Conservation (phyloP, 257 asterid genomes). For the Buddleja alternifolia region DNA sequence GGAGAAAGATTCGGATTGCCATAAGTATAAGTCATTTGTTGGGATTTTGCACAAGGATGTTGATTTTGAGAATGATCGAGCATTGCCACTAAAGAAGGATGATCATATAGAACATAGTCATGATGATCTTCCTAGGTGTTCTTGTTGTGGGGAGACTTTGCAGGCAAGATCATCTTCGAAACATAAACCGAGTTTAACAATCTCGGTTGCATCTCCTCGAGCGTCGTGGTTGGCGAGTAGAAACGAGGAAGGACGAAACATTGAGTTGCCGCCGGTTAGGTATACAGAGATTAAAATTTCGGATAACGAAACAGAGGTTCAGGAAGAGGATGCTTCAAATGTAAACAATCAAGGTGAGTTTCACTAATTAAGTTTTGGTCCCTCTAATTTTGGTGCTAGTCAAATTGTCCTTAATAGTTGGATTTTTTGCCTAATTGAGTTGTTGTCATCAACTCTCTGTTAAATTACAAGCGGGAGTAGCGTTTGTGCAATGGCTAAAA, state of each 20-base stretch:
- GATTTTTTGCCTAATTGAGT: too few relatives aligned
- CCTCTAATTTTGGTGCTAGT: too few relatives aligned
- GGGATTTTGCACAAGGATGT: slow-evolving; percentile 70
- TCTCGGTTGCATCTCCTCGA: slow-evolving; percentile 70
- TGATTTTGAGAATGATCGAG: slow-evolving; percentile 48
- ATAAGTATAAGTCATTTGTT: slow-evolving; percentile 57
- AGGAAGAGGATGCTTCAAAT: slow-evolving; percentile 48
- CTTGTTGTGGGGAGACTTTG: slow-evolving; percentile 83
- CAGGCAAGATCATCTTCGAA: slow-evolving; percentile 47
- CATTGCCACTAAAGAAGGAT: slow-evolving; percentile 44
- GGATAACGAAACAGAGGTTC: slow-evolving; percentile 52
- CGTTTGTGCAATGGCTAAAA: too few relatives aligned
- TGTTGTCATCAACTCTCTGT: too few relatives aligned
- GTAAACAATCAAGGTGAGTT: slow-evolving; percentile 53
- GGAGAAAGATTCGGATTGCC: slow-evolving; percentile 51
- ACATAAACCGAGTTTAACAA: slow-evolving; percentile 49
- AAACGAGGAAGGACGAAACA: slow-evolving; percentile 45
- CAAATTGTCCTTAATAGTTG: too few relatives aligned
- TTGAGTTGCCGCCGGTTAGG: slow-evolving; percentile 54
- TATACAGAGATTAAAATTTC: slow-evolving; percentile 64
- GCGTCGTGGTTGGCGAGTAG: slow-evolving; percentile 43
- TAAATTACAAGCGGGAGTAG: too few relatives aligned
- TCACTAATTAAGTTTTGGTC: background rate
- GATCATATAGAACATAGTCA: slow-evolving; percentile 25
- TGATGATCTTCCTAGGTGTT: slow-evolving; percentile 48